Evolutionary conservation across 1,139 yeast genomes (phyloP), one percentile per base, ranked within the genome.

Genomic region (Casaregolazyma suthepensis): DNA sequence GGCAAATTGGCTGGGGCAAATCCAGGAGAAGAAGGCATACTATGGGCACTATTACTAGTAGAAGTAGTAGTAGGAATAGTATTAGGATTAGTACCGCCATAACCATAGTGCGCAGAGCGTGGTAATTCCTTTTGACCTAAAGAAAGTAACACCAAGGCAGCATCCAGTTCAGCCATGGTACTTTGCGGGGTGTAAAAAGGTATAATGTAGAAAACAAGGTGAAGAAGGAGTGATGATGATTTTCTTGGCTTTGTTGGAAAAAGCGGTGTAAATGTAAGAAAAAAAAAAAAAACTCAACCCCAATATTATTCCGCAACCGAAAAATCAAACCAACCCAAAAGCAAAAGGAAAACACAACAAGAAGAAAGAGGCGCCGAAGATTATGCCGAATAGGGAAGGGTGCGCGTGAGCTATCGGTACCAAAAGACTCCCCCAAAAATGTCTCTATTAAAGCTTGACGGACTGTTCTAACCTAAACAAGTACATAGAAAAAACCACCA

Each of bases 91-190:
- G 2, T 26, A 26, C 31, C 31, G 10, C 31, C 12, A 26, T 26
- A 26, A 26, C 40, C 40, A 13, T 22, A 22, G 26, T 44, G 46
- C 15, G 42, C 15, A 19, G 43, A 12, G 7, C 40, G 23, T 37
- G 43, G 40, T 44, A 50, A 46, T n/a, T 45, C 50, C 20, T 46
- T 37, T 17, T 52, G 23, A 18, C 52, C 26, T 37, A 53, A n/a
- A 45, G 55, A 48, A 22, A 50, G 44, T 38, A 51, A 45, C 43
- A 47, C 56, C 48, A 54, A 42, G 31, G 54, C 52, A 15, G 54
- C 55, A 35, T 52, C 50, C 22, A 48, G 46, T 35, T 54, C 56
- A n/a, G 54, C 45, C 54, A 54, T 54, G 29, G 31, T 46, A 3
- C 5, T 35, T 35, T 35, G 40, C 17, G 40, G 40, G 31, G 31